Conservation (phyloP, 129 eudicot species). For the Lactuca saligna region DNA sequence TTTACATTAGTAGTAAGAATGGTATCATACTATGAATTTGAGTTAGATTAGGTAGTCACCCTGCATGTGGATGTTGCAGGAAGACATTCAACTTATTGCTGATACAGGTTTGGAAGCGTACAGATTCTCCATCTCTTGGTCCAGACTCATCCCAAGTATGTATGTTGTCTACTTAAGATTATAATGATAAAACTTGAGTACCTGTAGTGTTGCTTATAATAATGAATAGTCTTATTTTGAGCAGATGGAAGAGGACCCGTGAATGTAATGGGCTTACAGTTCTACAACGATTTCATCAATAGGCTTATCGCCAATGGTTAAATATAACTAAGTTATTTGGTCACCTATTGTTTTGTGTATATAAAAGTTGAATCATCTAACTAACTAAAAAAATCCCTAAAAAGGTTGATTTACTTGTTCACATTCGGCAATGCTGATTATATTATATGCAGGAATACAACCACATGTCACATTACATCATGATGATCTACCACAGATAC, state of each 20-base stretch:
- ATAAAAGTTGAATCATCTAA: not conserved
- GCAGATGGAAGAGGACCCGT: slow-evolving; percentile 75
- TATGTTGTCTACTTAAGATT: not conserved
- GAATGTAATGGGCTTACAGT: slow-evolving; percentile 54
- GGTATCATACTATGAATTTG: too few relatives aligned
- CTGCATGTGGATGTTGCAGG: slow-evolving; percentile 32
- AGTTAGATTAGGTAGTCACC: too few relatives aligned
- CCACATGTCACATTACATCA: slow-evolving; percentile 67
- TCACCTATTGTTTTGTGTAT: too few relatives aligned
- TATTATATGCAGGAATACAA: slow-evolving; percentile 54
- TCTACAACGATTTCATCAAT: slow-evolving; percentile 48
- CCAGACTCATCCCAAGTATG: slow-evolving; percentile 83
- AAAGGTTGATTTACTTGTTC: not conserved
- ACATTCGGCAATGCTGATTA: not conserved
- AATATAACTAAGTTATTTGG: not conserved
- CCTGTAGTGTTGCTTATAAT: slow-evolving; percentile 1
- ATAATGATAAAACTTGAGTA: not conserved
- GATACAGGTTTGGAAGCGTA: slow-evolving; percentile 72
- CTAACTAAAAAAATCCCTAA: slow-evolving; percentile 2
- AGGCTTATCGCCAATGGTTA: slow-evolving; percentile 58
- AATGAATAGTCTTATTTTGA: not conserved
- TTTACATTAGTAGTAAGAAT: too few relatives aligned
- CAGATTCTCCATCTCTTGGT: slow-evolving; percentile 80
- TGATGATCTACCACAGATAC: slow-evolving; percentile 64
- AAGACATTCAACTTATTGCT: slow-evolving; percentile 62